Evolutionary conservation across 495 filamentous ascomycete species (phyloP), one percentile per base, ranked within the genome.

Genomic region (Paragyromitra xinjiangensis): DNA sequence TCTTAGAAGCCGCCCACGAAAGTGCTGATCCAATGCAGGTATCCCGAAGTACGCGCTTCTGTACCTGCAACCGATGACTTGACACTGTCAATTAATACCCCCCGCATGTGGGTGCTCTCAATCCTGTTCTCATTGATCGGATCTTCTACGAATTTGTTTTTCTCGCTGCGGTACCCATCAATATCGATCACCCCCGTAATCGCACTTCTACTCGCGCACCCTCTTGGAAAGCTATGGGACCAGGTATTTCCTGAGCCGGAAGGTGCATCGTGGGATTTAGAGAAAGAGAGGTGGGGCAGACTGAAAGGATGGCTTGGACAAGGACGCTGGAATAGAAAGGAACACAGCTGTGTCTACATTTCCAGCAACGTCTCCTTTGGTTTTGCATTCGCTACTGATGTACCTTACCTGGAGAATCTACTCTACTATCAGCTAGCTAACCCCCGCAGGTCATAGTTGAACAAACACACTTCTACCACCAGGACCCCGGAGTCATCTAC

Each of bases 361-460:
- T 92, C 90, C 85, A 94, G 93, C 84, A 95, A 95, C 83, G 92
- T 95, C 37, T 93, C 92, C n/a, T 95, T 95, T 80, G 93, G 92
- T 0, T 95, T 95, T 84, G 92, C 92, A 29, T 95, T 94, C 83
- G 91, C 91, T 56, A 93, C 91, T 45, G 91, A 93, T 83, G 89
- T 87, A 78, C 61, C n/a, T 7, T 24, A 26, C 22, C 22, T 39
- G 11, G 2, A 3, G 2, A 11, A 2, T 29, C 44, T 11, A 26
- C 19, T 14, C 6, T 42, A n/a, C 8, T 45, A n/a, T 14, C 40
- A 26, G 12, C 11, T 12, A 26, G 22, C 61, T 79, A 45, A 79
- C 24, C 53, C 53, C 48, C 48, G 14, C 80, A 89, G 85, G 88
- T 95, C 72, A 94, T 95, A 73, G 92, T 95, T 22, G 92, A 95